Evolutionary conservation across 805 yeast species (phyloP).

Genomic region (Candida ortonii): DNA sequence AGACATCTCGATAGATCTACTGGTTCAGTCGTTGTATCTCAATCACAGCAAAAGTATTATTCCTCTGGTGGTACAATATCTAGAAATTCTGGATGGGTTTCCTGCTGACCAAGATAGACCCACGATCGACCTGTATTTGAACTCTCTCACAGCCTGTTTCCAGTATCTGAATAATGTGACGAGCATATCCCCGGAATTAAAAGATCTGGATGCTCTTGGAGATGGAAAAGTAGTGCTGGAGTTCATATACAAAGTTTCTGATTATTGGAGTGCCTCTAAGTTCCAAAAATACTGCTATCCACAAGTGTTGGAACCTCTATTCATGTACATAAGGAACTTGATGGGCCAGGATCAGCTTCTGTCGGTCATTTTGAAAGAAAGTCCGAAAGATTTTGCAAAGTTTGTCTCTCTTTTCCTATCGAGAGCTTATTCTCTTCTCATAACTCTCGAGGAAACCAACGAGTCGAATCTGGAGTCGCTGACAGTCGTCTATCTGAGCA

Average conservation of each 20-base stretch:
- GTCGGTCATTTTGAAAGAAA: slow-evolving; percentile 6
- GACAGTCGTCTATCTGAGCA: slow-evolving; percentile 23
- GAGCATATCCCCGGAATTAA: slow-evolving; percentile 6
- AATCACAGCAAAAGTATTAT: slow-evolving; percentile 13
- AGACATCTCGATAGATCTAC: slow-evolving; percentile 12
- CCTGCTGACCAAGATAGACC: neutral
- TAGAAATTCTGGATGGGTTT: slow-evolving; percentile 5
- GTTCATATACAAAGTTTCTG: slow-evolving; percentile 5
- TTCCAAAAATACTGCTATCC: neutral
- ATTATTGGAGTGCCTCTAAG: slow-evolving; percentile 1
- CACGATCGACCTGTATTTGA: slow-evolving; percentile 7
- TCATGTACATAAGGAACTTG: slow-evolving; percentile 14
- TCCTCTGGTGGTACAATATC: slow-evolving; percentile 12
- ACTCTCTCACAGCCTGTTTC: slow-evolving; percentile 13
- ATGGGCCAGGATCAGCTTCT: slow-evolving; percentile 12
- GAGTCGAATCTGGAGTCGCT: slow-evolving; percentile 13
- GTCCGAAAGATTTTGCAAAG: slow-evolving; percentile 4
- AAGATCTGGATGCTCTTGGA: slow-evolving; percentile 3
- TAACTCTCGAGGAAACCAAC: slow-evolving; percentile 13
- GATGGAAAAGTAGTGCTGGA: slow-evolving; percentile 9
- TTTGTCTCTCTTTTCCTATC: slow-evolving; percentile 6
- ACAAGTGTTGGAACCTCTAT: slow-evolving; percentile 10
- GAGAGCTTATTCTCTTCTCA: neutral
- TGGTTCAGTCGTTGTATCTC: slow-evolving; percentile 14
- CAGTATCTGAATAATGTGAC: slow-evolving; percentile 21